Conservation (phyloP, 148 eudicot species). For the Fagopyrum esculentum region DNA sequence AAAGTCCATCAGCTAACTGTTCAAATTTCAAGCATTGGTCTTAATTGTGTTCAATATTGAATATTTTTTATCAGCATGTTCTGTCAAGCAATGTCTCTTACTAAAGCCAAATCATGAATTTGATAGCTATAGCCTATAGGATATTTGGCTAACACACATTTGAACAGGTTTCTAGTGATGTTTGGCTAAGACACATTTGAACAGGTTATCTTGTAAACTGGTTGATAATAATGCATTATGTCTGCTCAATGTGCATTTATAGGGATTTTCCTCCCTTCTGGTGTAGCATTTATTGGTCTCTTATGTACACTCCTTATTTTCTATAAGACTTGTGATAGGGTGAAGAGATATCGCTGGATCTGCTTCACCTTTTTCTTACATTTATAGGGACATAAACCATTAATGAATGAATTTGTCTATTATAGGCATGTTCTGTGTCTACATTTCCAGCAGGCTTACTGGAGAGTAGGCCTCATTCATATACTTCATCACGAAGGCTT, state of each 20-base stretch:
- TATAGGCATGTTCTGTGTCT: slow-evolving; percentile 46
- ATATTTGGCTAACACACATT: not conserved
- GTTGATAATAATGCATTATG: not conserved
- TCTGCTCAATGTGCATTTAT: not conserved
- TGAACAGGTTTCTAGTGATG: not conserved
- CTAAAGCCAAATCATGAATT: no score
- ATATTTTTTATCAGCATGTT: not conserved
- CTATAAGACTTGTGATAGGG: not conserved
- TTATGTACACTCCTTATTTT: not conserved
- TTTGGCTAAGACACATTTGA: not conserved
- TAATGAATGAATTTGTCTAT: slow-evolving; percentile 13
- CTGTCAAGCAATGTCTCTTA: not conserved
- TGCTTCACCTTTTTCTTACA: not conserved
- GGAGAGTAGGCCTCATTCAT: slow-evolving; percentile 25
- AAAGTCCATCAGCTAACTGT: not conserved
- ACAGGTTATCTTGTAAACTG: not conserved
- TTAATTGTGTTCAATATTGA: not conserved
- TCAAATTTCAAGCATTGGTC: not conserved
- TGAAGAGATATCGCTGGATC: slow-evolving; percentile 2
- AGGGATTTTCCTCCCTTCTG: not conserved
- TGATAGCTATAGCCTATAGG: no score
- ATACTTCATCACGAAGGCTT: slow-evolving; percentile 25
- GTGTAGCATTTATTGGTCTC: slow-evolving; percentile 1
- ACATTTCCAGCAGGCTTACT: slow-evolving; percentile 32
- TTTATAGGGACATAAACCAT: not conserved